Evolutionary conservation across 2,329 filamentous ascomycete species (phyloP).

Genomic region (Talaromyces piceae): DNA sequence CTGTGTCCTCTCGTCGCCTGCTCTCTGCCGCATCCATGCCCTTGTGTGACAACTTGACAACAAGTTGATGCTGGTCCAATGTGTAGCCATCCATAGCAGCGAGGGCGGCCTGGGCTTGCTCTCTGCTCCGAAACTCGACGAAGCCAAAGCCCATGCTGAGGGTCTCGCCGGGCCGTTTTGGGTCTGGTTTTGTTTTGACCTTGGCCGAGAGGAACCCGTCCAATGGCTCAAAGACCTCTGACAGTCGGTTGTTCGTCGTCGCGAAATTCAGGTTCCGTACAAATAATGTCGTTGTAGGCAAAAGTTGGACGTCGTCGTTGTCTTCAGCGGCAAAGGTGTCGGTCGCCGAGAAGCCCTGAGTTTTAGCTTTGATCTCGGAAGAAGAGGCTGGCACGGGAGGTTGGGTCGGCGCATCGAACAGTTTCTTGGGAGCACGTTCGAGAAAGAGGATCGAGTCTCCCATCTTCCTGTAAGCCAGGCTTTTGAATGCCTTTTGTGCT

Average conservation of each 20-base stretch:
- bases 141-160: conserved; percentile 98
- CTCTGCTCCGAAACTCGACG: conserved; percentile 73
- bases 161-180: conserved; percentile 79
- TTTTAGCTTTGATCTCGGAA: conserved; percentile 24
- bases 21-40: conserved; percentile 83
- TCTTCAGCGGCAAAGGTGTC: conserved; percentile 38
- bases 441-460: conserved; percentile 87
- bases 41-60: conserved; percentile 80
- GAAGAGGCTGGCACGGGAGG: conserved; percentile 22
- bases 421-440: conserved; percentile 80
- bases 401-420: conserved; percentile 51
- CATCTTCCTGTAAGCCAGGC: conserved; percentile 80
- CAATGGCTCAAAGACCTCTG: conserved; percentile 69
- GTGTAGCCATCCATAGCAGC: conserved; percentile 80
- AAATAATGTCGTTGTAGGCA: conserved; percentile 79
- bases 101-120: conserved; percentile 70
- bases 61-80: conserved; percentile 78
- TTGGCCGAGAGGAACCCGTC: conserved; percentile 82
- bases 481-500: conserved; percentile 74
- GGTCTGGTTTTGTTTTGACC: conserved; percentile 87
- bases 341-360: conserved; percentile 36
- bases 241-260: conserved; percentile 69
- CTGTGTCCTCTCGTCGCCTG: conserved; percentile 70
- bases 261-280: conserved; percentile 90
- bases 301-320: conserved; percentile 26